Evolutionary conservation across 495 filamentous ascomycete genomes (phyloP), one percentile per base, ranked within the genome.

Genomic region (Talaromyces stipitatus): DNA sequence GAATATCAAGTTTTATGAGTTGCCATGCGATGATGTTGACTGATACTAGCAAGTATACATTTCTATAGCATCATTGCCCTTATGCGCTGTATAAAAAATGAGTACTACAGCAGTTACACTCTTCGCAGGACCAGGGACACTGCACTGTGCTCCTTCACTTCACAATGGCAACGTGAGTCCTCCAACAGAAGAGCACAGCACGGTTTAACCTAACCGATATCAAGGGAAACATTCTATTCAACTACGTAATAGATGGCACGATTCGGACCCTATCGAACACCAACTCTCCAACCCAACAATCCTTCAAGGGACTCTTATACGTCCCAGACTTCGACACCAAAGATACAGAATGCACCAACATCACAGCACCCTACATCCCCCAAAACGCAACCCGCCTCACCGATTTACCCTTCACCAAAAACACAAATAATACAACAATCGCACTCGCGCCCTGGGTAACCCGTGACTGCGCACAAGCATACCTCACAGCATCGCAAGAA

Each of bases 401-500:
- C 50, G 82, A 94, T 63, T 80, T 96, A 2, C 85, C 87, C 1
- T 43, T 59, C 1, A 69, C 67, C 26, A 63, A 62, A 20, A 79
- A 79, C 56, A 8, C 5, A 16, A 75, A 82, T 3, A 78, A 26
- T 18, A 48, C 10, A 7, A 33, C 85, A n/a, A 81, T 96, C 38
- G 92, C 84, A 18, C 69, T 96, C n/a, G 91, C 87, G 8, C 92
- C 92, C n/a, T 97, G 92, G 92, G 76, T 92, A 29, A 85, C 75
- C 43, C 72, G 69, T 2, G 69, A 80, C 20, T 97, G 92, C 59
- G 84, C 87, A 8, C 67, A 74, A 41, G 78, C 82, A 29, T 96
- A 88, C 64, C 69, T 97, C 26, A 66, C 73, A 10, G 78, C 87
- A 20, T 87, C 87, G 10, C 72, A 72, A 22, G 54, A 65, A 4